Conservation (phyloP, 2,329 filamentous ascomycete species). For the Pyricularia sp. region DNA sequence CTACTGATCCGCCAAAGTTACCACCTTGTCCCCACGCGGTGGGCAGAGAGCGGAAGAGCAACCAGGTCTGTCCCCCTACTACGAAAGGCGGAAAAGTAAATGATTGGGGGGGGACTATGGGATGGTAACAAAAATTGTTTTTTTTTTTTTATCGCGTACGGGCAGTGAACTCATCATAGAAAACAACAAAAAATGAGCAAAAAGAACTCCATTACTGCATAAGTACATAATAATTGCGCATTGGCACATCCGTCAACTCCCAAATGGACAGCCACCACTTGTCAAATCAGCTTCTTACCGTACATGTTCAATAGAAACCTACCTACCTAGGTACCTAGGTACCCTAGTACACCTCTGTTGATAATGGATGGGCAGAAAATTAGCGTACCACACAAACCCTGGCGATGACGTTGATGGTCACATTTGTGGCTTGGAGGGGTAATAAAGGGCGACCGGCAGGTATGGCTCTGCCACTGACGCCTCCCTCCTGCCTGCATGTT, state of each 20-base stretch:
- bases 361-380: not conserved
- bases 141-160: not conserved
- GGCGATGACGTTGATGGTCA: conserved; percentile 4
- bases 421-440: conserved; percentile 3
- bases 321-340: not conserved
- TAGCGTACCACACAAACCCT: not conserved
- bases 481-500: not conserved
- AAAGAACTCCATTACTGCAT: not conserved
- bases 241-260: not conserved
- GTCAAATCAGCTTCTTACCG: not conserved
- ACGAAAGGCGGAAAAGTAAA: not conserved
- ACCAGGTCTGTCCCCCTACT: not conserved
- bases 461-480: not conserved
- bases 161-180: not conserved
- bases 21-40: not conserved
- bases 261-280: not conserved
- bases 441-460: not conserved
- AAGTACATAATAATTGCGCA: not conserved
- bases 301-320: too few relatives aligned
- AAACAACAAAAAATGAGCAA: not conserved
- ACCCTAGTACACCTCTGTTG: not conserved
- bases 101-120: not conserved
- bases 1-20: not conserved
- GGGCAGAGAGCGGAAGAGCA: not conserved
- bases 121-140: too few relatives aligned